A percentile compares a stretch with the other conserved stretches of the same genome.
phyloP scores from a whole-genome alignment of 768 basidiomycete genomes.

The Goffeauzyma gilvescens region DNA sequence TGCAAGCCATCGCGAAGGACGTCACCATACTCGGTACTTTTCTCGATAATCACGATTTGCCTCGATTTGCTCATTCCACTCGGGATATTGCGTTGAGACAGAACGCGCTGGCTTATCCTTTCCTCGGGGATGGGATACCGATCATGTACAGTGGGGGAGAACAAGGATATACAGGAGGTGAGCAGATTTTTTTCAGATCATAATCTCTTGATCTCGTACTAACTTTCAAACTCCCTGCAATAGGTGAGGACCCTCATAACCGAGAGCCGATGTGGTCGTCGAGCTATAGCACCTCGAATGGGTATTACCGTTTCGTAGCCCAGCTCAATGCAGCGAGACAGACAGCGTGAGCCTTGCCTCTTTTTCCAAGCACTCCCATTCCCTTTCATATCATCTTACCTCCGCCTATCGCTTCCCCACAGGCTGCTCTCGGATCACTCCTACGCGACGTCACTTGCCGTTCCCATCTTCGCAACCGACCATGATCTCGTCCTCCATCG shows the following conservation, averaged over 20 bases:
- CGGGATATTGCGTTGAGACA: constrained; percentile 15
- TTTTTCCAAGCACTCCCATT: background rate
- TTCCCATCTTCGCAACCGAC: constrained; percentile 4
- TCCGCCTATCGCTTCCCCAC: no score
- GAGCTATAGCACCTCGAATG: constrained; percentile 17
- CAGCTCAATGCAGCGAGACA: constrained; percentile 19
- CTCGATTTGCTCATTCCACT: constrained; percentile 8
- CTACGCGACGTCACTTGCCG: background rate
- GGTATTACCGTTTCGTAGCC: constrained; percentile 22
- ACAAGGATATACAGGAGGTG: constrained; percentile 8
- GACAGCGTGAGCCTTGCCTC: constrained; percentile 4
- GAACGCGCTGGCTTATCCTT: constrained; percentile 31
- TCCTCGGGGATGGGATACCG: constrained; percentile 32
- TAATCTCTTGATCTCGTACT: background rate
- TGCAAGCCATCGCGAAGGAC: constrained; percentile 5
- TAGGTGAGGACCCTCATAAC: constrained; percentile 30
- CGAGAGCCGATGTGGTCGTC: constrained; percentile 29
- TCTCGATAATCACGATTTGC: constrained; percentile 16
- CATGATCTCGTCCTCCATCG: constrained; percentile 8
- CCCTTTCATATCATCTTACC: background rate
- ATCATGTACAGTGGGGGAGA: constrained; percentile 24
- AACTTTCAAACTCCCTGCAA: no score
- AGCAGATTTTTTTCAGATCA: background rate
- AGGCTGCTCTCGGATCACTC: no score
- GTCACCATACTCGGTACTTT: constrained; percentile 23